Evolutionary conservation across 352 stramenopile species (phyloP), one percentile per base, ranked within the genome.

Genomic region (Thraustochytrium sp.): DNA sequence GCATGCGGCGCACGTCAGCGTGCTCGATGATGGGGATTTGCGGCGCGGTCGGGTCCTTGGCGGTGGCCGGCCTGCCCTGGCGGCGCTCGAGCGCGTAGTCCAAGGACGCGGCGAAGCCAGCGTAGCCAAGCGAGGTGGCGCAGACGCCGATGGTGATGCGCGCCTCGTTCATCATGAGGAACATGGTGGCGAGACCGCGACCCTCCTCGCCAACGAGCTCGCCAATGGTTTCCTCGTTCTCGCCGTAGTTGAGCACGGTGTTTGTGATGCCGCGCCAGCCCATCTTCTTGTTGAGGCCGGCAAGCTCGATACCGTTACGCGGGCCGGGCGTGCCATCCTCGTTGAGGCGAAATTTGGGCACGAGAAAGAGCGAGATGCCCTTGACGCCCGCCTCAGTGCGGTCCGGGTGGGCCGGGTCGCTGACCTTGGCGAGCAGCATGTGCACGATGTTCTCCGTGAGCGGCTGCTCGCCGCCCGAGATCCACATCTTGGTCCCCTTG

Each of bases 401-500:
- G 68, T 80, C 51, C 16, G 82, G 82, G 0, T 78, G 21, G 29
- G 37, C 84, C 23, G 83, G 83, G 49, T 80, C 51, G 36, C 31
- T 53, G 26, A 88, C 40, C 56, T 84, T 86, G 21, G 85, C 85
- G 2, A 88, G 80, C 29, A 88, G 85, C 34, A 87, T 80, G 56
- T 88, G 85, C 29, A 85, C 75, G 18, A 88, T 88, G 49, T 85
- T 88, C 48, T 88, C 65, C 3, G 51, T 68, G 26, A 85, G 40
- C 21, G 40, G 54, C 11, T 87, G 80, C 68, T 87, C 85, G 29
- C 84, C 84, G 18, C 84, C 76, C 42, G 84, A 85, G 44, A 88
- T 88, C 76, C 83, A 88, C 55, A 88, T 87, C 54, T 88, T 88
- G 55, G 75, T 88, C 21, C 85, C 85, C 29, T 62, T 88, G 42